A percentile compares a stretch with the other conserved stretches of the same genome.
phyloP scores from a whole-genome alignment of 495 filamentous ascomycete species.

The Bacidia rubella region DNA sequence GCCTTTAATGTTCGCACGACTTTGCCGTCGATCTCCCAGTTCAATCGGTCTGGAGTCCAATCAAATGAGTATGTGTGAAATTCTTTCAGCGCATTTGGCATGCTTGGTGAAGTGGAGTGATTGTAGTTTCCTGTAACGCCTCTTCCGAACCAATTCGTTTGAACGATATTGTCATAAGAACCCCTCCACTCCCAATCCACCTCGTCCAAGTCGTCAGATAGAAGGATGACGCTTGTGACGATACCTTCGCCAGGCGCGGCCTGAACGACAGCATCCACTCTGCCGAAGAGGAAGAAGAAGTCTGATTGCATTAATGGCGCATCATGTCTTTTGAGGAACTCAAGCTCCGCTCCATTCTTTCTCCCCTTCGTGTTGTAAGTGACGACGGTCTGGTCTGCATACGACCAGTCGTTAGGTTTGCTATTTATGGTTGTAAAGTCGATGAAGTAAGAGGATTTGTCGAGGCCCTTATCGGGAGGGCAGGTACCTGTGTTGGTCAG shows the following conservation, averaged over 20 bases:
- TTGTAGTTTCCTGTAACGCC: conserved; percentile 68
- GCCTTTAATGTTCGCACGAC: conserved; percentile 53
- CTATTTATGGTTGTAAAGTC: conserved; percentile 51
- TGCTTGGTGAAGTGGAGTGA: conserved; percentile 45
- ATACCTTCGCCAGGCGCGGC: conserved; percentile 60
- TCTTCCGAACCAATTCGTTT: conserved; percentile 95
- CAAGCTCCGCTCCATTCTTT: conserved; percentile 52
- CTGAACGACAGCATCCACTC: conserved; percentile 57
- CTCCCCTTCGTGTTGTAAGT: conserved; percentile 35
- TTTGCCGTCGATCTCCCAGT: conserved; percentile 67
- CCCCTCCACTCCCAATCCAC: conserved; percentile 81
- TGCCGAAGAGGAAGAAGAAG: conserved; percentile 70
- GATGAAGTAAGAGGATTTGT: conserved; percentile 37
- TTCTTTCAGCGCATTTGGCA: conserved; percentile 47
- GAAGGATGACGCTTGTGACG: conserved; percentile 66
- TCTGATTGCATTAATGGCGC: conserved; percentile 60
- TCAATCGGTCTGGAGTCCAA: conserved; percentile 60
- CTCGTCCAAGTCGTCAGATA: conserved; percentile 89
- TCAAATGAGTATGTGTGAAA: conserved; percentile 78
- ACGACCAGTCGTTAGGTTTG: conserved; percentile 44
- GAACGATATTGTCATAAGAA: conserved; percentile 48
- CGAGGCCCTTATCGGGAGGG: conserved; percentile 33
- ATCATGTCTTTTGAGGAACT: conserved; percentile 54
- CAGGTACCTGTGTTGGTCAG: conserved; percentile 8
- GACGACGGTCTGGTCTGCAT: conserved; percentile 19